Conservation (phyloP, 2,329 filamentous ascomycete species). For the Xylaria sp. region DNA sequence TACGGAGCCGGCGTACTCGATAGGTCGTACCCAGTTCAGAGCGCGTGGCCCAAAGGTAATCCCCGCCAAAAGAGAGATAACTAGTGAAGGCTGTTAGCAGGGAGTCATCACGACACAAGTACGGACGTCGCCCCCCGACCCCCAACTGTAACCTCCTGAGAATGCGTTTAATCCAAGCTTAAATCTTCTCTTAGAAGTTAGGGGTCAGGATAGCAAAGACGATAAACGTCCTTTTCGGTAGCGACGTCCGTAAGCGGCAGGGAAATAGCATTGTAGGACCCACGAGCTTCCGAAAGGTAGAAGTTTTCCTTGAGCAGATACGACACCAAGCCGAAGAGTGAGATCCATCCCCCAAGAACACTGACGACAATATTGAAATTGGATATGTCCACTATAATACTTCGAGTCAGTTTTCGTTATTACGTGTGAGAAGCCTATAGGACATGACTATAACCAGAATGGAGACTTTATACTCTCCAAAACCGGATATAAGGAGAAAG, state of each 20-base stretch:
- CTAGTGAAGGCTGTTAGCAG: constrained; percentile 54
- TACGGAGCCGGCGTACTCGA: constrained; percentile 74
- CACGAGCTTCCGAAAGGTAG: constrained; percentile 90
- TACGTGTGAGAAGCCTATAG: not conserved
- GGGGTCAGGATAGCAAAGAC: too few species aligned
- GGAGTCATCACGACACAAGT: not conserved
- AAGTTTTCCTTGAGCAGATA: constrained; percentile 90
- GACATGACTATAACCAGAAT: not conserved
- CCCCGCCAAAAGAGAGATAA: constrained; percentile 85
- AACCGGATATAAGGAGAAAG: not conserved
- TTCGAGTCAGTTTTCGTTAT: not conserved
- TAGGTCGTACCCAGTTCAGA: constrained; percentile 77
- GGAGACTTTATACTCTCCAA: not conserved
- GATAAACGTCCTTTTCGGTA: too few species aligned
- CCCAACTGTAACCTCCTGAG: too few species aligned
- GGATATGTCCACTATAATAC: constrained; percentile 61
- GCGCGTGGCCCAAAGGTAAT: constrained; percentile 81
- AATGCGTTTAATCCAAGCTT: too few species aligned
- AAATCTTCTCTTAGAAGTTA: too few species aligned
- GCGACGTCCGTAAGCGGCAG: not conserved
- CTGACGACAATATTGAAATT: constrained; percentile 89
- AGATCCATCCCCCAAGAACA: constrained; percentile 86
- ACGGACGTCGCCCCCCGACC: too few species aligned
- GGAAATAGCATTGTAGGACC: constrained; percentile 50
- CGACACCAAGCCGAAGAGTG: constrained; percentile 88